Conservation (phyloP, 2,329 filamentous ascomycete genomes). For the Colletotrichum viniferum region DNA sequence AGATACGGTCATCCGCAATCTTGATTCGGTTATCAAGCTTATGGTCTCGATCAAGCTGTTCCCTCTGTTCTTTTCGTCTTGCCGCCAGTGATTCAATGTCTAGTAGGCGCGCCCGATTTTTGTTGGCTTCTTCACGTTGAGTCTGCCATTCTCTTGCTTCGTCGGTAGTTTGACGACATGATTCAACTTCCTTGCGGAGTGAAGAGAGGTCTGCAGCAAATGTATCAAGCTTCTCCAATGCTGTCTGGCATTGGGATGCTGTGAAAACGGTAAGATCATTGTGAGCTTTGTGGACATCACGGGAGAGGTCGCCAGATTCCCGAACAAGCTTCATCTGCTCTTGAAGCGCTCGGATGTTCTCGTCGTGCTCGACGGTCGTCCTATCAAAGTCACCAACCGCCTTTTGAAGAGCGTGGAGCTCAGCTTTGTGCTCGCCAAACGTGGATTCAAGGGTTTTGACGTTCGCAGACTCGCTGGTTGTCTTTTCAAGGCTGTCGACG, state of each 20-base stretch:
- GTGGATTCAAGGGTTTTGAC: not conserved
- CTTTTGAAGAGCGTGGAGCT: not conserved
- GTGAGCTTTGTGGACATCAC: constrained; percentile 4
- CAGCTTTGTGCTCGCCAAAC: not conserved
- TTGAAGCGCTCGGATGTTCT: not conserved
- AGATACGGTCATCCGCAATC: not conserved
- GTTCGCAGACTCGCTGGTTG: not conserved
- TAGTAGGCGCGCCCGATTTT: not conserved
- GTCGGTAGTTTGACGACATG: not conserved
- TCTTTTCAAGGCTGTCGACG: not conserved
- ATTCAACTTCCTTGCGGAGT: not conserved
- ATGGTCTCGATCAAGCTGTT: not conserved
- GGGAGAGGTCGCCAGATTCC: not conserved
- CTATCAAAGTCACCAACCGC: not conserved
- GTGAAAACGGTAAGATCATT: not conserved
- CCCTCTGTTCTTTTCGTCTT: not conserved
- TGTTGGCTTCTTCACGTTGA: not conserved
- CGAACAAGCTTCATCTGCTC: not conserved
- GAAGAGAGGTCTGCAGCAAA: not conserved
- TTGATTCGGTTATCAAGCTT: not conserved
- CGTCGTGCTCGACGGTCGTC: not conserved
- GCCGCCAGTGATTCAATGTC: not conserved
- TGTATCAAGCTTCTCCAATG: not conserved
- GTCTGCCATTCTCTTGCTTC: not conserved
- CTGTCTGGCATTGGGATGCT: not conserved